phyloP scores from a whole-genome alignment of 2,329 filamentous ascomycete species.

The Diaporthe sp. region DNA sequence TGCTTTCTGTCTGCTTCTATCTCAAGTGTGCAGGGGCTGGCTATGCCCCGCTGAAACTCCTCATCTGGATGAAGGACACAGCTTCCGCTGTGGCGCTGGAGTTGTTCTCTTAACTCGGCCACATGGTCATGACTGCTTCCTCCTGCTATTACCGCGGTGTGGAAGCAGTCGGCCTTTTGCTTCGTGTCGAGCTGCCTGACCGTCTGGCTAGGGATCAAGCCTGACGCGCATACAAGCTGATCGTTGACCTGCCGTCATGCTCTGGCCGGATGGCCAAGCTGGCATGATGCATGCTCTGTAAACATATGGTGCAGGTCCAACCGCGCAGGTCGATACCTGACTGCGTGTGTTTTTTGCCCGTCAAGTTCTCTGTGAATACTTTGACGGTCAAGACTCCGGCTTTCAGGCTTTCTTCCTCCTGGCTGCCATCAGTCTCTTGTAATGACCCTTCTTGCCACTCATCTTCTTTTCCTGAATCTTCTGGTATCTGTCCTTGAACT shows the following conservation, averaged over 20 bases:
- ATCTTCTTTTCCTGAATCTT: conserved; percentile 86
- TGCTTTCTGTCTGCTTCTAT: background rate
- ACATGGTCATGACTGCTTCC: background rate
- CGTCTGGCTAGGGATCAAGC: background rate
- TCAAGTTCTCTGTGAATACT: background rate
- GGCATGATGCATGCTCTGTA: background rate
- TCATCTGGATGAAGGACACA: background rate
- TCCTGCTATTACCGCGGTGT: conserved; percentile 14
- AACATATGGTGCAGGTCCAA: background rate
- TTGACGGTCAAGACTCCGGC: conserved; percentile 7
- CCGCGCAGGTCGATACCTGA: too few species aligned
- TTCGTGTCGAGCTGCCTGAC: background rate
- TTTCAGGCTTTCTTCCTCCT: conserved; percentile 46
- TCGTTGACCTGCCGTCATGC: background rate
- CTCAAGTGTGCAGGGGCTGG: background rate
- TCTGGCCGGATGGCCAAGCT: background rate
- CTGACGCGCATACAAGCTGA: background rate
- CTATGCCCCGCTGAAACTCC: background rate
- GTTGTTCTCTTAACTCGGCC: background rate
- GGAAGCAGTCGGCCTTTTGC: background rate
- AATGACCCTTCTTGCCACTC: conserved; percentile 90
- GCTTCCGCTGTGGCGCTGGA: background rate
- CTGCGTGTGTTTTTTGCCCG: background rate
- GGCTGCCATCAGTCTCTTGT: conserved; percentile 79
- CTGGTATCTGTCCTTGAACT: conserved; percentile 89